phyloP scores from a whole-genome alignment of 2,329 filamentous ascomycete species.

The Leptographium procerum region DNA sequence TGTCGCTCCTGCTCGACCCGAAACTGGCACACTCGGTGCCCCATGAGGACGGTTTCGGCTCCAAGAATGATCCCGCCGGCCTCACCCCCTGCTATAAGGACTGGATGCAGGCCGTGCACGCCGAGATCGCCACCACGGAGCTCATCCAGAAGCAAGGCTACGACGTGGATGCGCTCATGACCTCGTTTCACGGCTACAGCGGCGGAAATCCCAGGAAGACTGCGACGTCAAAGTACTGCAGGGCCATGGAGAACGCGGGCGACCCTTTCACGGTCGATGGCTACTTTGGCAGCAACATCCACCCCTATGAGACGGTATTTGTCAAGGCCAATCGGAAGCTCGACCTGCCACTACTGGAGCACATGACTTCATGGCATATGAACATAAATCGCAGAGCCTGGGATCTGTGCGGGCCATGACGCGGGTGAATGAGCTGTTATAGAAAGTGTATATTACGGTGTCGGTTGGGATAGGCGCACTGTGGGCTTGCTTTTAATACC shows the following conservation, averaged over 20 bases:
- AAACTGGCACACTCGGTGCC: constrained; percentile 10
- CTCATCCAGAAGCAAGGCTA: constrained; percentile 20
- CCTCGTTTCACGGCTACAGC: constrained; percentile 15
- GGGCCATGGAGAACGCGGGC: constrained; percentile 14
- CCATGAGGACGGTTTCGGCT: constrained; percentile 15
- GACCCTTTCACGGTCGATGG: constrained; percentile 13
- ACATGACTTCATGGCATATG: constrained; percentile 21
- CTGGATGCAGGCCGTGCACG: constrained; percentile 17
- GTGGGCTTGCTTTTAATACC: background rate
- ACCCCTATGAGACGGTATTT: constrained; percentile 28
- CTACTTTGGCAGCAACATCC: constrained; percentile 23
- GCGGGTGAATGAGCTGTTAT: background rate
- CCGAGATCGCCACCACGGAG: constrained; percentile 22
- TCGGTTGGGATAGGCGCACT: background rate
- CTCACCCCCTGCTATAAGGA: constrained; percentile 19
- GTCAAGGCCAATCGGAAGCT: constrained; percentile 22
- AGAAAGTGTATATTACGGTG: background rate
- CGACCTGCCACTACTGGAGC: constrained; percentile 16
- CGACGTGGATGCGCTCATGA: constrained; percentile 23
- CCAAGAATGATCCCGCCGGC: constrained; percentile 15
- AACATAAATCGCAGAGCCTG: background rate
- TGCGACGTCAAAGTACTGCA: constrained; percentile 11
- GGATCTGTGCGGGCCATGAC: background rate
- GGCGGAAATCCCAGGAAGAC: background rate
- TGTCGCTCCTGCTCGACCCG: constrained; percentile 23